Conservation (phyloP, 495 filamentous ascomycete species). For the Xylaria castorea region DNA sequence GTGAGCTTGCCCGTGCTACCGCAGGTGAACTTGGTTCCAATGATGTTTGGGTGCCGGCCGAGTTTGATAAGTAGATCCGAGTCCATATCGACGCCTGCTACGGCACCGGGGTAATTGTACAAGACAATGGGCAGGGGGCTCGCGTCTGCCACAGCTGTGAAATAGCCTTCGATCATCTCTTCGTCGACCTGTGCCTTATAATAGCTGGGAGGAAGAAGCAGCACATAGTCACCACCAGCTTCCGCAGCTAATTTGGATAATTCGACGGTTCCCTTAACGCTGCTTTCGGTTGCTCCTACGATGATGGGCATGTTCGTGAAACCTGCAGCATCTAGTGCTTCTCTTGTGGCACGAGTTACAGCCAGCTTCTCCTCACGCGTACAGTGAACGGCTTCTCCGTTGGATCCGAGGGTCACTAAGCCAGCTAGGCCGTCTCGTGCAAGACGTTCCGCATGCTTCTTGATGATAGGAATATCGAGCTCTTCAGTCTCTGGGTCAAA, state of each 20-base stretch:
- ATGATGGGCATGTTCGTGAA: constrained; percentile 80
- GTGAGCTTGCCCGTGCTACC: constrained; percentile 90
- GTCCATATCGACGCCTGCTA: constrained; percentile 92
- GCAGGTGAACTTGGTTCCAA: constrained; percentile 91
- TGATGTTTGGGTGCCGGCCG: constrained; percentile 80
- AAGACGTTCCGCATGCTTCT: constrained; percentile 80
- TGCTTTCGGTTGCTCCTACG: constrained; percentile 79
- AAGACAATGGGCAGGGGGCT: constrained; percentile 81
- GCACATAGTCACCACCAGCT: constrained; percentile 78
- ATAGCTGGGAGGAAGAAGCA: constrained; percentile 83
- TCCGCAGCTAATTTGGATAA: constrained; percentile 71
- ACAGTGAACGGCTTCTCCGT: constrained; percentile 87
- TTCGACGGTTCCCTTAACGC: constrained; percentile 76
- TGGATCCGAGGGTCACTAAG: constrained; percentile 88
- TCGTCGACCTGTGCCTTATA: constrained; percentile 82
- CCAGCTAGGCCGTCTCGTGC: constrained; percentile 81
- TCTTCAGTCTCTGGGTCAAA: constrained; percentile 84
- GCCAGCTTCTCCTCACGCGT: constrained; percentile 74
- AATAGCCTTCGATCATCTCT: constrained; percentile 77
- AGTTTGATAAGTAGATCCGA: constrained; percentile 84
- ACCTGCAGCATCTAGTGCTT: constrained; percentile 81
- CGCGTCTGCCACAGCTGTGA: constrained; percentile 73
- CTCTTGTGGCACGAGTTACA: constrained; percentile 81
- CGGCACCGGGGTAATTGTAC: constrained; percentile 92
- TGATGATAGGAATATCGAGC: constrained; percentile 79